These are phyloP conservation scores for Nannizzia gypsea DNA, from an alignment of 2,329 filamentous ascomycete genomes.

Conservation along the genomic window DNA sequence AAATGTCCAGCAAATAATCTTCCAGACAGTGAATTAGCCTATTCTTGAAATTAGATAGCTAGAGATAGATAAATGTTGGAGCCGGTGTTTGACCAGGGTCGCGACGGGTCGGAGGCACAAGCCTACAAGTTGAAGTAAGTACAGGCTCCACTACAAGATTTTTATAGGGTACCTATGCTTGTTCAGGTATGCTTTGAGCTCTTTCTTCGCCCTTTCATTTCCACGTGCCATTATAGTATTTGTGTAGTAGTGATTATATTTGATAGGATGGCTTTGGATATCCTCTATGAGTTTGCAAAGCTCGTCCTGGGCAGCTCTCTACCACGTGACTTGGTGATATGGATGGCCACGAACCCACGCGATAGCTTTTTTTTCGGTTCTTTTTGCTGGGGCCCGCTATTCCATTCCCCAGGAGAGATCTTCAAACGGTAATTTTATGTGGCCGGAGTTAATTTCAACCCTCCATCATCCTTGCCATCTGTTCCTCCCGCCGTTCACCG, in stretches of 20 bases:
- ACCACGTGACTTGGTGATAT: constrained; percentile 7
- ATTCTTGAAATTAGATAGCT: no score
- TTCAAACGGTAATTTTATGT: neutral
- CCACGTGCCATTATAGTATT: constrained; percentile 2
- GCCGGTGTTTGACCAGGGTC: no score
- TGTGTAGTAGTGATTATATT: constrained; percentile 8
- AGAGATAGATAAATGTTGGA: no score
- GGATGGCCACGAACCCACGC: neutral
- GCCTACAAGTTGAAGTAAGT: no score
- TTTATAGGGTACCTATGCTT: no score
- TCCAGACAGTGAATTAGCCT: neutral
- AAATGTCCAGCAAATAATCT: neutral
- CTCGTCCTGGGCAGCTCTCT: constrained; percentile 20
- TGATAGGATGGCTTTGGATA: constrained; percentile 3
- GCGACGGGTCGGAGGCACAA: no score
- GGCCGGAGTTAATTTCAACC: neutral
- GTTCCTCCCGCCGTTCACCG: constrained; percentile 6
- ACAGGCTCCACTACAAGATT: no score
- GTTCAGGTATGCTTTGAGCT: neutral
- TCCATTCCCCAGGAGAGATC: neutral
- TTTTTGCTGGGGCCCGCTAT: neutral
- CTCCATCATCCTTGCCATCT: neutral
- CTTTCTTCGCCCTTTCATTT: neutral
- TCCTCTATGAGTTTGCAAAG: constrained; percentile 1
- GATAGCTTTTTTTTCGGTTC: neutral